Conservation (phyloP, 2,329 filamentous ascomycete genomes). For the Xylaria multiplex region DNA sequence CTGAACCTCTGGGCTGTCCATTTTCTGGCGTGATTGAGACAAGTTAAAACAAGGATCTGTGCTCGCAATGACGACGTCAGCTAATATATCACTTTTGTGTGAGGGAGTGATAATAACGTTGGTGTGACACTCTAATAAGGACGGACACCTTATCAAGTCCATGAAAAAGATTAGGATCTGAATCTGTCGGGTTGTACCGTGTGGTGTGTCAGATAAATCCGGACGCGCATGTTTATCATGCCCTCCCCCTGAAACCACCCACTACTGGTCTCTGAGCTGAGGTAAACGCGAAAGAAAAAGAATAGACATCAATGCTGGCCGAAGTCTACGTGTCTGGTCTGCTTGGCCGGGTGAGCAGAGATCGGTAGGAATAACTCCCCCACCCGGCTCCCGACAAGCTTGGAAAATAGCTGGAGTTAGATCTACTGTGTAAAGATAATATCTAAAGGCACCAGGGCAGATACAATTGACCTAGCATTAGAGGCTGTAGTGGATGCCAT, state of each 20-base stretch:
- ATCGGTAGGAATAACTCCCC: slow-evolving; percentile 27
- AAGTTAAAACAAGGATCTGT: slow-evolving; percentile 7
- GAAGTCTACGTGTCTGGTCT: slow-evolving; percentile 9
- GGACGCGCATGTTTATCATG: neutral
- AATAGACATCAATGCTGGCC: slow-evolving; percentile 11
- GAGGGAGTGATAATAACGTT: neutral
- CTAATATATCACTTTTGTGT: neutral
- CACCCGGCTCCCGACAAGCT: slow-evolving; percentile 24
- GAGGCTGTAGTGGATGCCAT: neutral
- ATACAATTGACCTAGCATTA: neutral
- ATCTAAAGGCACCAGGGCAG: neutral
- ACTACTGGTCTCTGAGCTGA: neutral
- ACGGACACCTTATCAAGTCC: neutral
- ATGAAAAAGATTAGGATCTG: neutral
- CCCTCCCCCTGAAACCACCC: neutral
- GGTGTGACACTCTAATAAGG: neutral
- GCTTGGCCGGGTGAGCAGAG: slow-evolving; percentile 8
- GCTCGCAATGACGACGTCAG: neutral
- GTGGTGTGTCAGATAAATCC: slow-evolving; percentile 3
- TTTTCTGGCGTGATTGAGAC: slow-evolving; percentile 11
- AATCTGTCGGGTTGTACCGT: neutral
- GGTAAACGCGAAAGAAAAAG: neutral
- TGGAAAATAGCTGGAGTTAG: slow-evolving; percentile 20
- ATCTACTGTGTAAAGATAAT: slow-evolving; percentile 1
- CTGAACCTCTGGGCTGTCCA: slow-evolving; percentile 31